Conservation (phyloP, 1,284 basidiomycete species). For the Pseudozyma thailandica region DNA sequence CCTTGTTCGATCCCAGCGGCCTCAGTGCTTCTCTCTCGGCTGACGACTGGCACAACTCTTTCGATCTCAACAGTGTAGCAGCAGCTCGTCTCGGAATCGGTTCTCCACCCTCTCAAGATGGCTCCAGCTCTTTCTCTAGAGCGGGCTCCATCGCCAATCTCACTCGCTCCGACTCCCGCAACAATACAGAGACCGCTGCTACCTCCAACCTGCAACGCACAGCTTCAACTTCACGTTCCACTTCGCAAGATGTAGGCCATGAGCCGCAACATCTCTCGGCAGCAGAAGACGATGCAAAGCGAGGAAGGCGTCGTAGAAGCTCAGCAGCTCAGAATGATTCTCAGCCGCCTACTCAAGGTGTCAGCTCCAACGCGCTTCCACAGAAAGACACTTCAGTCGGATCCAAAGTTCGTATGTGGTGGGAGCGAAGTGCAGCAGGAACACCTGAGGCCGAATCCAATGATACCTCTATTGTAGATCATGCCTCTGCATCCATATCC, state of each 20-base stretch:
- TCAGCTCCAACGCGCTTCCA: conserved; percentile 10
- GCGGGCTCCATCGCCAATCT: conserved; percentile 28
- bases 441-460: conserved; percentile 15
- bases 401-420: conserved; percentile 53
- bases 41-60: conserved; percentile 49
- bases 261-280: background rate
- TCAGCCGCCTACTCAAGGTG: background rate
- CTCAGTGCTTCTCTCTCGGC: conserved; percentile 50
- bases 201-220: conserved; percentile 9
- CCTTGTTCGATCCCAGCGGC: conserved; percentile 49
- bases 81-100: conserved; percentile 47
- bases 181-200: conserved; percentile 17
- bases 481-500: background rate
- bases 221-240: conserved; percentile 6
- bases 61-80: conserved; percentile 47
- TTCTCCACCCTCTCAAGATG: conserved; percentile 31
- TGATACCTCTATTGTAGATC: conserved; percentile 22
- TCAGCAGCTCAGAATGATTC: conserved; percentile 16
- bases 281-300: conserved; percentile 7
- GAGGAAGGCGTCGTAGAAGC: conserved; percentile 42
- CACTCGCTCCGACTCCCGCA: conserved; percentile 32
- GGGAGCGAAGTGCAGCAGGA: conserved; percentile 37
- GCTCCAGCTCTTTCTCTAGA: conserved; percentile 22
- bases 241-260: conserved; percentile 9
- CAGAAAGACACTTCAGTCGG: conserved; percentile 41